These are phyloP conservation scores for Podospora pseudocomata DNA, from an alignment of 495 filamentous ascomycete species.

Conservation along the genomic window DNA sequence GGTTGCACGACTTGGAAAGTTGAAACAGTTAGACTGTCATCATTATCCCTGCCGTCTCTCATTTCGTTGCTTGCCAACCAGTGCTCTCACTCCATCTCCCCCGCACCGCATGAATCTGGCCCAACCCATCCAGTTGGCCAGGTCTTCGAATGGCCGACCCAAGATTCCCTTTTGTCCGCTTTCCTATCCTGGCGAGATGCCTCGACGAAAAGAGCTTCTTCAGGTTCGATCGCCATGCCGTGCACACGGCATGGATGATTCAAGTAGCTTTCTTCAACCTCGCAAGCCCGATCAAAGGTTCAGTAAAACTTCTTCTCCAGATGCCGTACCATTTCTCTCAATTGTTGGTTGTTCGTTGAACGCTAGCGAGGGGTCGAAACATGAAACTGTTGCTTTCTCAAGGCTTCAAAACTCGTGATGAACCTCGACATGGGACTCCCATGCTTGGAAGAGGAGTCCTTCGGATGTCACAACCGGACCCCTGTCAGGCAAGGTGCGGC, in stretches of 20 bases:
- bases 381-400: constrained; percentile 3
- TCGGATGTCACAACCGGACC: constrained; percentile 7
- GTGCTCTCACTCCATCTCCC: neutral
- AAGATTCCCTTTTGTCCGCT: neutral
- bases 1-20: constrained; percentile 4
- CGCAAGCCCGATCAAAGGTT: neutral
- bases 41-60: neutral
- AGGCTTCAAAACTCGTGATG: constrained; percentile 6
- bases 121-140: constrained; percentile 7
- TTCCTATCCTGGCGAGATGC: constrained; percentile 2
- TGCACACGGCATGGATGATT: constrained; percentile 23
- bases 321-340: neutral
- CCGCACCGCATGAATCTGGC: constrained; percentile 21
- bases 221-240: constrained; percentile 16
- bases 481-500: constrained; percentile 2
- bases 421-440: constrained; percentile 4
- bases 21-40: constrained; percentile 9
- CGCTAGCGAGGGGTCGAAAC: constrained; percentile 10
- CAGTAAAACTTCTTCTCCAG: neutral
- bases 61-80: neutral
- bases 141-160: constrained; percentile 24
- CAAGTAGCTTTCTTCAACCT: neutral
- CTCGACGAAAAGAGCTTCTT: constrained; percentile 8
- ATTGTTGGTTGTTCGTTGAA: neutral
- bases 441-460: constrained; percentile 1